Evolutionary conservation across 345 rosid genomes (phyloP).

Genomic region (Eutrema yunnanense): DNA sequence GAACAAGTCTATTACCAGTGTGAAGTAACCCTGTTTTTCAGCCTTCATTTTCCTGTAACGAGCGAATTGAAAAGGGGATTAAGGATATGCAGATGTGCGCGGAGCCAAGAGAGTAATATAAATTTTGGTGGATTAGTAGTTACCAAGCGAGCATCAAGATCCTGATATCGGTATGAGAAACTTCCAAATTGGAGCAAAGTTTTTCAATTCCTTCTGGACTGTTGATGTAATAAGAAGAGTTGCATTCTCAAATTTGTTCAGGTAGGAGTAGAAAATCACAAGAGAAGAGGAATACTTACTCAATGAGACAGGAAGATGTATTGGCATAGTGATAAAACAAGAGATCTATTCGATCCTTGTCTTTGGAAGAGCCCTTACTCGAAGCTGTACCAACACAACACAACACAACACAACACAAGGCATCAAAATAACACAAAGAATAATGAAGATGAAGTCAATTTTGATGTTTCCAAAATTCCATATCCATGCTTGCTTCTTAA

Average conservation of each 20-base stretch:
- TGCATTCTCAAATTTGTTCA: neutral
- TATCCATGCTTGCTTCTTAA: too few species aligned
- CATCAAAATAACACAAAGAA: too few species aligned
- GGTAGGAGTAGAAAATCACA: neutral
- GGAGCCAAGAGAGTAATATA: neutral
- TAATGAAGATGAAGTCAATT: neutral
- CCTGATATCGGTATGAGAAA: slow-evolving; percentile 81
- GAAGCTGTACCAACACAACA: slow-evolving; percentile 45
- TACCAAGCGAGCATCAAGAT: slow-evolving; percentile 99
- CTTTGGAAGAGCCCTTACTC: slow-evolving; percentile 76
- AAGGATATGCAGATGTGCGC: slow-evolving; percentile 1
- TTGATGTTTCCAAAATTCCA: too few species aligned
- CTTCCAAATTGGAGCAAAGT: slow-evolving; percentile 80
- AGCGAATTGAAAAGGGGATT: slow-evolving; percentile 6
- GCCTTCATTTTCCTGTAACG: slow-evolving; percentile 87
- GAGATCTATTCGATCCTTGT: slow-evolving; percentile 75
- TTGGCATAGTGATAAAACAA: slow-evolving; percentile 64
- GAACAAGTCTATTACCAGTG: slow-evolving; percentile 49
- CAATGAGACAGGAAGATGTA: slow-evolving; percentile 66
- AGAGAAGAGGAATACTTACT: slow-evolving; percentile 50
- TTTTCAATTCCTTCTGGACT: slow-evolving; percentile 96
- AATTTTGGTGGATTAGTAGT: slow-evolving; percentile 21
- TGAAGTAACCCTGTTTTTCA: slow-evolving; percentile 93
- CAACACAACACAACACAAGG: neutral
- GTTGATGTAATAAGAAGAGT: slow-evolving; percentile 27